A percentile compares a stretch with the other conserved stretches of the same genome.
Evolutionary conservation across 495 filamentous ascomycete species (phyloP).

Genomic region (Tuber indicum): DNA sequence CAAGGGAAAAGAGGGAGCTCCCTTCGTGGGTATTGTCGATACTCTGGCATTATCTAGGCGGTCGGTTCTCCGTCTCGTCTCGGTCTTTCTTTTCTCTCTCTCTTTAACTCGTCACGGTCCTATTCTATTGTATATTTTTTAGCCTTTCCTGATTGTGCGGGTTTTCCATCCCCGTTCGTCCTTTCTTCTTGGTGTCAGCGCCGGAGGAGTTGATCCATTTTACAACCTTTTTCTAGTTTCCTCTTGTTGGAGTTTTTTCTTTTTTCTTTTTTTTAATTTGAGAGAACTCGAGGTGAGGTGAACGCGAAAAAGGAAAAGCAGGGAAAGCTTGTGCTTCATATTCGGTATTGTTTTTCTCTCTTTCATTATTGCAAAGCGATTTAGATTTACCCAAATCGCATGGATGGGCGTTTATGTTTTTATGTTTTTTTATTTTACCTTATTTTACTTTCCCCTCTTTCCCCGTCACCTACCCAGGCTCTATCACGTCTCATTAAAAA

Average conservation of each 20-base stretch:
- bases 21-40: background rate
- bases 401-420: background rate
- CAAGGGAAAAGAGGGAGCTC: background rate
- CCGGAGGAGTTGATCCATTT: background rate
- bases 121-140: constrained; percentile 6
- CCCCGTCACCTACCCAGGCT: background rate
- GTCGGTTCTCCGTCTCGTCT: background rate
- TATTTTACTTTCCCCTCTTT: background rate
- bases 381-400: background rate
- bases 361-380: background rate
- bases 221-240: background rate
- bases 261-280: background rate
- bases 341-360: background rate
- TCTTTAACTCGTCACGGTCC: background rate
- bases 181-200: background rate
- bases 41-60: background rate
- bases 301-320: background rate
- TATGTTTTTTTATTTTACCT: background rate
- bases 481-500: background rate
- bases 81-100: background rate
- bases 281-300: background rate
- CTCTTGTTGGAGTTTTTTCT: constrained; percentile 2
- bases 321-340: constrained; percentile 1
- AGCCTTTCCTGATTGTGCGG: background rate
- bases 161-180: background rate